Evolutionary conservation across 345 rosid genomes (phyloP), one percentile per base, ranked within the genome.

Genomic region (Mangifera indica): DNA sequence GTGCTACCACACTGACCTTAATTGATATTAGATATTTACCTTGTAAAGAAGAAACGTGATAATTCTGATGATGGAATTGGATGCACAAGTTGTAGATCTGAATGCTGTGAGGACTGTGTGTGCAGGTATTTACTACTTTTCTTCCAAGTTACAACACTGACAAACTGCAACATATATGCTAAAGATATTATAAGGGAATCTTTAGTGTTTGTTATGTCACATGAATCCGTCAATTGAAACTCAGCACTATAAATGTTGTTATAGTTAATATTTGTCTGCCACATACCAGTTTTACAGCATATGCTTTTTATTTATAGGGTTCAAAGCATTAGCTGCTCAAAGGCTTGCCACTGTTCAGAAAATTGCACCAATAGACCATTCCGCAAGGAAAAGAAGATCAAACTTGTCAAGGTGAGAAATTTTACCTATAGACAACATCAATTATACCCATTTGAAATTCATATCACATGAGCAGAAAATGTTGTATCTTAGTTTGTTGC

Each of bases 281-380:
- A 37, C 73, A 21, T 74, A 13, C 25, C 63, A 8, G 54, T 42
- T 11, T 74, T 44, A 46, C 62, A 61, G 53, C 77, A 46, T 70
- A 49, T 54, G 25, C 20, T 7, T 74, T 40, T 51, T 11, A 61
- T 58, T 42, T 7, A n/a, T 65, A 91, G 98, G 86, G 90, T 87
- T 74, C 98, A 94, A 81, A 85, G 92, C 70, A 72, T 94, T 73
- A 94, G 98, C 81, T 94, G 98, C 84, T 92, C 98, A 49, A 88
- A 84, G 84, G 82, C 86, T 78, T 94, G 98, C 62, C 81, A 74
- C 67, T 94, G 98, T 79, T 77, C 93, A 14, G 97, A 89, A 74
- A 82, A 81, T 69, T 94, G 98, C 87, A 83, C 80, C 72, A 94
- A 94, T 82, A 90, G 98, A 82, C 98, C 98, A 66, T 93, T 93